Conservation (phyloP, 2,329 filamentous ascomycete species). For the Pochonia chlamydosporia region DNA sequence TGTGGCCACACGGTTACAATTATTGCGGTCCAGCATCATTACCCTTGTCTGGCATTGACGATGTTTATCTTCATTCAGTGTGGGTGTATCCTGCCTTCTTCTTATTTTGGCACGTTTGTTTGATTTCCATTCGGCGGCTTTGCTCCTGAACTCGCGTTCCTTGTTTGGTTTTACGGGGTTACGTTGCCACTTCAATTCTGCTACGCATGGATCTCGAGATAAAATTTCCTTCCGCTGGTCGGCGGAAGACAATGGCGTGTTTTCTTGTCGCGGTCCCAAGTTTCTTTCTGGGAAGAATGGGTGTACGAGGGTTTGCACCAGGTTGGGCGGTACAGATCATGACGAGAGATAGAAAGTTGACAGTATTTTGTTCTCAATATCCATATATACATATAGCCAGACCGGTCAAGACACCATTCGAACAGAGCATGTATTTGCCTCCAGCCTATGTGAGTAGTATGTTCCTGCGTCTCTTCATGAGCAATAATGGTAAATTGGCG, state of each 20-base stretch:
- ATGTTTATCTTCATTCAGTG: slow-evolving; percentile 2
- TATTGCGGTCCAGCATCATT: too few species aligned
- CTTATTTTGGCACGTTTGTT: not conserved
- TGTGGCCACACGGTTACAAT: too few species aligned
- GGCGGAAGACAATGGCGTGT: not conserved
- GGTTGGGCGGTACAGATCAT: not conserved
- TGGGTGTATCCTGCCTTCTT: not conserved
- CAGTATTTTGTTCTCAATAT: not conserved
- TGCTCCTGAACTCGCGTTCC: not conserved
- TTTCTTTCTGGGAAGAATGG: not conserved
- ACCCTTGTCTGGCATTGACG: not conserved
- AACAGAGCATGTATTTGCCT: too few species aligned
- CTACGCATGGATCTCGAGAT: not conserved
- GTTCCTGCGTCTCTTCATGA: too few species aligned
- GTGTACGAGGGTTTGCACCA: not conserved
- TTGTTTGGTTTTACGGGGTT: not conserved
- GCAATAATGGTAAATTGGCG: too few species aligned
- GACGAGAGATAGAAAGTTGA: not conserved
- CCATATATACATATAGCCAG: not conserved
- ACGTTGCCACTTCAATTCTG: not conserved
- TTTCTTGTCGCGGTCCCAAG: not conserved
- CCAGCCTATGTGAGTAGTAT: too few species aligned
- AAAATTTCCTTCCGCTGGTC: not conserved
- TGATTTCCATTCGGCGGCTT: not conserved
- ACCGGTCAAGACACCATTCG: not conserved